These are phyloP conservation scores for Cladosporium phlei DNA, from an alignment of 2,329 filamentous ascomycete genomes.

Conservation along the genomic window DNA sequence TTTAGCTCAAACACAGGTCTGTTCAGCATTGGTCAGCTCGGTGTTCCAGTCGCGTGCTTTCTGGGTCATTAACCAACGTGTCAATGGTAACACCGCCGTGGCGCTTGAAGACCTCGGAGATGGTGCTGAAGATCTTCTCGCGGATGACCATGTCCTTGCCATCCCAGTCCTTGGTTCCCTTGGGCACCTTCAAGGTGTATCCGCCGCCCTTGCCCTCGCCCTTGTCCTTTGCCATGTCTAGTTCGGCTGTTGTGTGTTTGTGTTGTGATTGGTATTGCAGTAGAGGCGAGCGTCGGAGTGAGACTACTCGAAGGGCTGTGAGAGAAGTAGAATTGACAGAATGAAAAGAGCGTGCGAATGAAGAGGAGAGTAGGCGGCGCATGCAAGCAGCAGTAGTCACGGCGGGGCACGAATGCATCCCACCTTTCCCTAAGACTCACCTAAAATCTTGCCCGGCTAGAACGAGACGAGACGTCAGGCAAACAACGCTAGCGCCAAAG, in stretches of 20 bases:
- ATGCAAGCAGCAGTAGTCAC: slow-evolving; percentile 12
- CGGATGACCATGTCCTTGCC: slow-evolving; percentile 74
- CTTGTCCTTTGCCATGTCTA: slow-evolving; percentile 44
- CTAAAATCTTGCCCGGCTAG: slow-evolving; percentile 10
- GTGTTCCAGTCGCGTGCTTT: not conserved
- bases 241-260: slow-evolving; percentile 13
- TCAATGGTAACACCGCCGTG: slow-evolving; percentile 76
- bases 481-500: slow-evolving; percentile 1
- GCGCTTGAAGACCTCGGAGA: slow-evolving; percentile 75
- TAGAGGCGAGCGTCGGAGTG: slow-evolving; percentile 4
- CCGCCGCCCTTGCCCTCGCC: slow-evolving; percentile 30
- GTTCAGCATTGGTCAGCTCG: not conserved
- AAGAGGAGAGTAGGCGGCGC: slow-evolving; percentile 8
- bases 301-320: not conserved
- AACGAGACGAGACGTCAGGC: slow-evolving; percentile 3
- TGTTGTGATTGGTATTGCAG: slow-evolving; percentile 1
- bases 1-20: slow-evolving; percentile 75
- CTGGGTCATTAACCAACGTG: slow-evolving; percentile 47
- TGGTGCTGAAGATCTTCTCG: slow-evolving; percentile 72
- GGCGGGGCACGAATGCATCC: slow-evolving; percentile 10
- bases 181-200: slow-evolving; percentile 76
- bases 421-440: slow-evolving; percentile 7
- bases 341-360: slow-evolving; percentile 10
- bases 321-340: slow-evolving; percentile 1
- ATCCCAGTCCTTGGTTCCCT: slow-evolving; percentile 85